A percentile compares a stretch with the other conserved stretches of the same genome.
phyloP scores from a whole-genome alignment of 495 filamentous ascomycete genomes.

The Durotheca rogersii region DNA sequence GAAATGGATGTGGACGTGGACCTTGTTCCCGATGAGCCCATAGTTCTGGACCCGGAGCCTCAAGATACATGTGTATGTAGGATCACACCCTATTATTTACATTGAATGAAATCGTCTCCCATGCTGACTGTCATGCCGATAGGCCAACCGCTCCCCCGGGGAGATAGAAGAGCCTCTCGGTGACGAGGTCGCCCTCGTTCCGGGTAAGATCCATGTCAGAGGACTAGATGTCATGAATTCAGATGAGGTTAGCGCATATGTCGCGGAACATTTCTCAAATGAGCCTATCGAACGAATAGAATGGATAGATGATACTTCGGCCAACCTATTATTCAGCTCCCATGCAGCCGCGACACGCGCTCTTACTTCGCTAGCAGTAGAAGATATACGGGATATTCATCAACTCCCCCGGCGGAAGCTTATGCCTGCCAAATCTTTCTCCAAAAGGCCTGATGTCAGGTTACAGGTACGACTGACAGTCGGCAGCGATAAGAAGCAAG shows the following conservation, averaged over 20 bases:
- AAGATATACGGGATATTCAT: constrained; percentile 45
- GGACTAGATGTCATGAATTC: constrained; percentile 83
- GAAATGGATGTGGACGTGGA: constrained; percentile 68
- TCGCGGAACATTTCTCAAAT: constrained; percentile 60
- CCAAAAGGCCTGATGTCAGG: constrained; percentile 64
- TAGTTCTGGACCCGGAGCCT: constrained; percentile 47
- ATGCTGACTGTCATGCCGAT: constrained; percentile 20
- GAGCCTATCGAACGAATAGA: constrained; percentile 64
- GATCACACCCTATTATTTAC: constrained; percentile 14
- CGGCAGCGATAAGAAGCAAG: constrained; percentile 72
- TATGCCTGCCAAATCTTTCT: constrained; percentile 61
- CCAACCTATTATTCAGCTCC: constrained; percentile 76
- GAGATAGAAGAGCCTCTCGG: constrained; percentile 32
- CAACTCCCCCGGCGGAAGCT: constrained; percentile 53
- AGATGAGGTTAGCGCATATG: constrained; percentile 70
- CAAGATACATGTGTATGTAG: constrained; percentile 38
- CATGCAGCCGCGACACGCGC: constrained; percentile 67
- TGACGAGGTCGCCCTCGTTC: constrained; percentile 38
- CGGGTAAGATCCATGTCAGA: constrained; percentile 73
- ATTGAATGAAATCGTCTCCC: constrained; percentile 1
- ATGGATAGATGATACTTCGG: constrained; percentile 94
- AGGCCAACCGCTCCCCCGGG: constrained; percentile 40
- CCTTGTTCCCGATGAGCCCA: constrained; percentile 43
- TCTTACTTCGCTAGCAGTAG: constrained; percentile 60
- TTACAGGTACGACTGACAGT: constrained; percentile 74